Evolutionary conservation across 2,329 filamentous ascomycete genomes (phyloP), one percentile per base, ranked within the genome.

Genomic region (Chaetomium globosum): DNA sequence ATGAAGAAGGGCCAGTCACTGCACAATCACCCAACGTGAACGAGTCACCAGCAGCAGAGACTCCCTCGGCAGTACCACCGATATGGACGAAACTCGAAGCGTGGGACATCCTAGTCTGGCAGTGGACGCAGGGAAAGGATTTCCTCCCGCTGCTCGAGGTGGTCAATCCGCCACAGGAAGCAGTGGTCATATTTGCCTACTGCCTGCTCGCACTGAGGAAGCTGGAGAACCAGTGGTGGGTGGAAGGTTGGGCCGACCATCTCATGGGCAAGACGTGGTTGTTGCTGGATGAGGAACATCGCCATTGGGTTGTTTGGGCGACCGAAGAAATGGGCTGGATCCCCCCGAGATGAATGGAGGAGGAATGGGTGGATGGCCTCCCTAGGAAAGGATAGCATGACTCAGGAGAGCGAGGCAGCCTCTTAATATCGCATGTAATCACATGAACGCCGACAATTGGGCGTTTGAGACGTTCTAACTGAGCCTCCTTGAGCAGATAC

Each of bases 241-340:
- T 78, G 28, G 72, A 77, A 58, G 77, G 77, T 0, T 77, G 76
- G 74, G 72, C 73, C 1, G 68, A 68, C 21, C 73, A 78, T 65
- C 66, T 79, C 9, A 72, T 80, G 26, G 59, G 67, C 21, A 67
- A 72, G 60, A 72, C 75, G 7, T 78, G 73, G 68, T 66, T 68
- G 48, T 52, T 75, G 51, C 68, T 79, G n/a, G 77, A 78, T 58
- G 73, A 74, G 21, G 76, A 78, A 51, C 75, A 78, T 69, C 68
- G 74, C 30, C 63, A 74, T 19, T 79, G 77, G 77, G 69, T 74
- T 39, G 59, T 55, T 12, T 46, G 54, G 60, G 57, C 48, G 33
- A 61, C 28, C 26, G 63, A 63, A 52, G 65, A 67, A 53, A 61
- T 65, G 39, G 65, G 59, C 31, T 65, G 57, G 62, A 51, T 59